Conservation (phyloP, 2,329 filamentous ascomycete species). For the Hymenoscyphus linearis region DNA sequence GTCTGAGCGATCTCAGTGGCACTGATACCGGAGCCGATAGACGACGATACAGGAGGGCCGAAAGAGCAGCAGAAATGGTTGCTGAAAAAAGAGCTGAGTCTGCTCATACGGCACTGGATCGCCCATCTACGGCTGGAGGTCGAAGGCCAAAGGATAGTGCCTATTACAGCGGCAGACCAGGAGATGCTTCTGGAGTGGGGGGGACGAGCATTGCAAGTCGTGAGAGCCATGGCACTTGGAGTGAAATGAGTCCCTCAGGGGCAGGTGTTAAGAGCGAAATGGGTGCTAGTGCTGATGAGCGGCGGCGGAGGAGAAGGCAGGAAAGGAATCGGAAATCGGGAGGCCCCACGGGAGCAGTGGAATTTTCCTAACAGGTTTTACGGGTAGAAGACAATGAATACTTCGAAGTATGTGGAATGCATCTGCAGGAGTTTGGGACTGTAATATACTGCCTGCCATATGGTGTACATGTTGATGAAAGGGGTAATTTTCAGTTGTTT, state of each 20-base stretch:
- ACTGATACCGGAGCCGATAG: conserved; percentile 44
- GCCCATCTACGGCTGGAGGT: conserved; percentile 48
- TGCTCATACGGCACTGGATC: conserved; percentile 40
- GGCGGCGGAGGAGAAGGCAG: conserved; percentile 48
- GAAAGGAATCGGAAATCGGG: conserved; percentile 39
- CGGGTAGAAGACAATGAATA: conserved; percentile 3
- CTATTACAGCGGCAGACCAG: conserved; percentile 50
- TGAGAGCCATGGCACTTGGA: conserved; percentile 31
- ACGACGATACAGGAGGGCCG: conserved; percentile 52
- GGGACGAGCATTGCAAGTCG: conserved; percentile 25
- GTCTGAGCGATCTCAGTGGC: conserved; percentile 51
- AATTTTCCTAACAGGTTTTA: conserved; percentile 17
- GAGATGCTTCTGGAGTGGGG: conserved; percentile 6
- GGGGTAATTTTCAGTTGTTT: conserved; percentile 1
- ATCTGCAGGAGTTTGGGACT: conserved; percentile 7
- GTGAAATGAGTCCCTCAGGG: conserved; percentile 27
- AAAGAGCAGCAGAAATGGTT: conserved; percentile 39
- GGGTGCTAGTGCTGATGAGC: conserved; percentile 41
- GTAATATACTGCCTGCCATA: conserved; percentile 1
- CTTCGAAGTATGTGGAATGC: conserved; percentile 6
- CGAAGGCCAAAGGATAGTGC: conserved; percentile 53
- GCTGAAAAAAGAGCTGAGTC: conserved; percentile 34
- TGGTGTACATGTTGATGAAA: conserved; percentile 1
- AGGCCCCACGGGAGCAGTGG: conserved; percentile 15
- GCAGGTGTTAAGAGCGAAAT: conserved; percentile 10